Evolutionary conservation across 495 filamentous ascomycete species (phyloP).

Genomic region (Venustampulla echinocandica): DNA sequence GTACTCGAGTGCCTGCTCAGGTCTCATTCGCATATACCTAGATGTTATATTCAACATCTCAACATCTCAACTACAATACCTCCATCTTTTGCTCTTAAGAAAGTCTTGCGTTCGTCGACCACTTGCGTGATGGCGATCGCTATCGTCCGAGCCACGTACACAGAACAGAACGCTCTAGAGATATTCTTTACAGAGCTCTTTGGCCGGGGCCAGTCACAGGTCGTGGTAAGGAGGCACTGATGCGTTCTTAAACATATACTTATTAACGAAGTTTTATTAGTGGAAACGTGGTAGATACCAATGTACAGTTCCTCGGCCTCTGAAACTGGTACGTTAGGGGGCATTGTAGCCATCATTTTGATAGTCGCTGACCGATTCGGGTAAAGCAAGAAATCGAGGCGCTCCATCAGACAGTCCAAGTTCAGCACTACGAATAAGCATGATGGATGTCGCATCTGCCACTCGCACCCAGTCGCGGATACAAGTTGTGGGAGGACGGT

Average conservation of each 20-base stretch:
- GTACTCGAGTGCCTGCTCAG: neutral
- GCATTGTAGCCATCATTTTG: neutral
- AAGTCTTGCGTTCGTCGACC: neutral
- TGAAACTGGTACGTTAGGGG: neutral
- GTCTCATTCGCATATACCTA: neutral
- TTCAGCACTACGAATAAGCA: neutral
- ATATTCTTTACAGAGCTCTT: conserved; percentile 1
- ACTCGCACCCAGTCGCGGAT: neutral
- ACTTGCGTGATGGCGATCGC: neutral
- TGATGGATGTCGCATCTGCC: neutral
- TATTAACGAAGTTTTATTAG: neutral
- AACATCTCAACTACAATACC: neutral
- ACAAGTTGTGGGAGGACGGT: neutral
- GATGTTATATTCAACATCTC: neutral
- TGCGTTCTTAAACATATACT: neutral
- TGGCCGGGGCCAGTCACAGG: neutral
- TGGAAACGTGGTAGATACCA: conserved; percentile 4
- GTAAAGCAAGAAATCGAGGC: neutral
- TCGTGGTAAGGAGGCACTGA: neutral
- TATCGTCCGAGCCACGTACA: conserved; percentile 1
- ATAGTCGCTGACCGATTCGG: neutral
- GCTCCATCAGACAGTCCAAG: neutral
- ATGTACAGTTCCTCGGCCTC: neutral
- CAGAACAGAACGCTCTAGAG: neutral
- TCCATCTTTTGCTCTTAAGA: neutral